Evolutionary conservation across 176 grass and related monocot genomes (phyloP), one percentile per base, ranked within the genome.

Genomic region (Oryza meyeriana): DNA sequence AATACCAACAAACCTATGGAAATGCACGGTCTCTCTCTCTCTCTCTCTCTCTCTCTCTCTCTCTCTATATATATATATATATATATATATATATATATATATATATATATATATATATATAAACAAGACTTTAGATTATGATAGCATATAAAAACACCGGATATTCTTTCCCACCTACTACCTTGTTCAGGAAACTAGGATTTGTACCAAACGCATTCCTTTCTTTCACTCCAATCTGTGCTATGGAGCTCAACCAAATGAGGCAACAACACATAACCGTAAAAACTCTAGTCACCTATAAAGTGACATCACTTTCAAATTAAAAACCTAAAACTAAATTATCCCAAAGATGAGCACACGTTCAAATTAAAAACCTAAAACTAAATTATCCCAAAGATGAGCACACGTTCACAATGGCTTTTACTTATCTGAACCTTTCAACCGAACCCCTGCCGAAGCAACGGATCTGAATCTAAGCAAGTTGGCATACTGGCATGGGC

Each of bases 221-320:
- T 8, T 55, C 18, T 55, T 22, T 22, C 18, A 6, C 6, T 55
- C n/a, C n/a, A n/a, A n/a, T n/a, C n/a, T n/a, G n/a, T n/a, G n/a
- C n/a, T n/a, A n/a, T n/a, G n/a, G n/a, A n/a, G n/a, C n/a, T 22
- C 50, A 55, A 55, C 50, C 50, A 55, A 55, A 55, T 22, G 18
- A 22, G 50, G 20, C 50, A 55, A 22, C 7, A 55, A 22, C n/a
- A n/a, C n/a, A n/a, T n/a, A 33, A 33, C 4, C 4, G 2, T 33
- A 33, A 33, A 4, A 33, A 2, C 3, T 33, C 4, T 2, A 4
- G 2, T 33, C 2, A 4, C 4, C 32, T 33, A 33, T 4, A 4
- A 2, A 2, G 2, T 33, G 4, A 2, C 2, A 2, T 33, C 4
- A 4, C 4, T 2, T 4, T 2, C 4, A 4, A 4, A 33, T 2